Evolutionary conservation across 139 green algal species (phyloP).

Genomic region (Gonium pectorale): DNA sequence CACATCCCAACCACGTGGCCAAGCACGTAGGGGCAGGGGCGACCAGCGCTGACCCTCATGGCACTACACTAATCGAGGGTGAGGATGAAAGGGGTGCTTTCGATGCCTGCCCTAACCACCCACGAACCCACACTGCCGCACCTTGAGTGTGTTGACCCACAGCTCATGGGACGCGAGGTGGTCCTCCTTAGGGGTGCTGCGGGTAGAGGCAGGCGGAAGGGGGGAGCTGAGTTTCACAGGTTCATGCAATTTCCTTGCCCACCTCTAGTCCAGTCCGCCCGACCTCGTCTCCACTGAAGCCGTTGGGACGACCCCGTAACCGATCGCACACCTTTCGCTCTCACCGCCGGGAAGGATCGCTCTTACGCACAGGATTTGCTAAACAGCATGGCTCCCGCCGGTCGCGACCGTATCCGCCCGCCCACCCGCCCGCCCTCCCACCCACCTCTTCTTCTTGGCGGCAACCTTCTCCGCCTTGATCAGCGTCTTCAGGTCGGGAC

Average conservation of each 20-base stretch:
- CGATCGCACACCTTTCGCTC: no score
- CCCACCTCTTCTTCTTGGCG: constrained; percentile 45
- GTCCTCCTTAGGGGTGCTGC: constrained; percentile 64
- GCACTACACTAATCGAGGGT: no score
- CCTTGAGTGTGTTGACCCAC: constrained; percentile 68
- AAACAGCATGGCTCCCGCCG: neutral
- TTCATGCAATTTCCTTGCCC: neutral
- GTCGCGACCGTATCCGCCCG: neutral
- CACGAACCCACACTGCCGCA: no score
- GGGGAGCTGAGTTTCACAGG: neutral
- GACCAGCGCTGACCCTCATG: no score
- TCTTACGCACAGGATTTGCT: neutral
- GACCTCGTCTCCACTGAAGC: no score
- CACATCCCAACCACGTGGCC: no score
- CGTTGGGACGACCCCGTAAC: no score
- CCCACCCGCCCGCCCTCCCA: neutral
- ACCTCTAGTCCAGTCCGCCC: neutral
- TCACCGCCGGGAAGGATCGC: no score
- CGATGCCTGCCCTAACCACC: no score
- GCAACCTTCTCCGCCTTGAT: constrained; percentile 62
- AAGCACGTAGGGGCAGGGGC: no score
- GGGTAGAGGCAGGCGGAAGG: neutral
- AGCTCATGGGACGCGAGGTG: constrained; percentile 56
- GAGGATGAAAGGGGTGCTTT: no score
- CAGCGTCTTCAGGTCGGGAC: constrained; percentile 62